These are phyloP conservation scores for Penicillium arizonense DNA, from an alignment of 495 filamentous ascomycete species.

Conservation along the genomic window DNA sequence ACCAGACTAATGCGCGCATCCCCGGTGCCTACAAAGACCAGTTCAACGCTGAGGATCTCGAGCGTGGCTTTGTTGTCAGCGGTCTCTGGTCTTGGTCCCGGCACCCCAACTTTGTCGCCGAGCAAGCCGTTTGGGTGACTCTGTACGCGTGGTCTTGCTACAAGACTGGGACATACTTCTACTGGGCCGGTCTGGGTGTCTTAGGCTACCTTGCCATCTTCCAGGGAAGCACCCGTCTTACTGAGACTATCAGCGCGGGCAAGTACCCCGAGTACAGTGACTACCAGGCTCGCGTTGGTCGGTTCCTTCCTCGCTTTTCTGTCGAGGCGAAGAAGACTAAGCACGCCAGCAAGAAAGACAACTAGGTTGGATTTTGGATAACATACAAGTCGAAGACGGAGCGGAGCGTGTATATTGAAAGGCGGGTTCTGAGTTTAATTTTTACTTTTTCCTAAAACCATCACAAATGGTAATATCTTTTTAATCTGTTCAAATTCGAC, in stretches of 20 bases:
- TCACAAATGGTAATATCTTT: not conserved
- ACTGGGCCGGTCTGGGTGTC: slow-evolving; percentile 77
- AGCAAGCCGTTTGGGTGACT: slow-evolving; percentile 86
- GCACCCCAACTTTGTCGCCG: slow-evolving; percentile 92
- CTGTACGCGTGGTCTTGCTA: slow-evolving; percentile 86
- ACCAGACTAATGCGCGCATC: slow-evolving; percentile 69
- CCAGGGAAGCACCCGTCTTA: slow-evolving; percentile 83
- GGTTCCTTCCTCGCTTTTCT: slow-evolving; percentile 69
- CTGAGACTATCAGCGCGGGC: slow-evolving; percentile 70
- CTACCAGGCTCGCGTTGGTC: slow-evolving; percentile 80
- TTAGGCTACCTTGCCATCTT: slow-evolving; percentile 74
- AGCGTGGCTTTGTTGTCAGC: slow-evolving; percentile 83
- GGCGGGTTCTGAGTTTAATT: not conserved
- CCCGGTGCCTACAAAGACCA: slow-evolving; percentile 45
- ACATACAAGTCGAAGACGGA: slow-evolving; percentile 4
- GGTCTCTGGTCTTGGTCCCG: slow-evolving; percentile 85
- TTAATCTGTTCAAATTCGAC: not conserved
- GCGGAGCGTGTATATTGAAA: not conserved
- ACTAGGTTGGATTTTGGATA: slow-evolving; percentile 9
- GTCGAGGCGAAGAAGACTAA: slow-evolving; percentile 38
- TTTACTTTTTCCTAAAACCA: not conserved
- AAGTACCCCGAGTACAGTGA: slow-evolving; percentile 90
- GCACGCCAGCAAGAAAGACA: slow-evolving; percentile 23
- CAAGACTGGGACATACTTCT: slow-evolving; percentile 63
- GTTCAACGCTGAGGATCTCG: slow-evolving; percentile 68